These are phyloP conservation scores for Cnidoscolus chayamansa DNA, from an alignment of 441 rosid genomes.

Conservation along the genomic window DNA sequence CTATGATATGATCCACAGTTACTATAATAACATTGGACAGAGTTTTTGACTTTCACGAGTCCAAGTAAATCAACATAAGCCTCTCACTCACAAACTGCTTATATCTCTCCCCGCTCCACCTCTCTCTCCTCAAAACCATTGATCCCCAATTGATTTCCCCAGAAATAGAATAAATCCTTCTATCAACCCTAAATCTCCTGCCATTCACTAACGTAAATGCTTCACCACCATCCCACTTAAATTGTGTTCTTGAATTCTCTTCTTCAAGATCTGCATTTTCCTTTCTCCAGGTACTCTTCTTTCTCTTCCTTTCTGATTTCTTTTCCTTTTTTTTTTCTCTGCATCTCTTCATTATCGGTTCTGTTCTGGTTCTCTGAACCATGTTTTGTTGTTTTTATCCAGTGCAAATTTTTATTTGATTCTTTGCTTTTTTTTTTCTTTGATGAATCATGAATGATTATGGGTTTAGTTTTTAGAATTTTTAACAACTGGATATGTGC, in stretches of 20 bases:
- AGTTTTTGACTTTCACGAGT: too few relatives aligned
- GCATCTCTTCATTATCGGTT: background rate
- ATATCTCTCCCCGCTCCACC: background rate
- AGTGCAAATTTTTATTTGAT: background rate
- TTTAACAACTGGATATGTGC: too few relatives aligned
- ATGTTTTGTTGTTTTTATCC: background rate
- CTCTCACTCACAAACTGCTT: background rate
- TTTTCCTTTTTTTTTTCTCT: background rate
- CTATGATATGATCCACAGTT: too few relatives aligned
- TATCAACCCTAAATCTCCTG: background rate
- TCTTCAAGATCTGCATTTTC: slow-evolving; percentile 16
- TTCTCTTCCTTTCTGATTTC: background rate
- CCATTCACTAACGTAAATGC: background rate
- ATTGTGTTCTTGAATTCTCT: background rate
- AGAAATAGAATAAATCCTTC: too few relatives aligned
- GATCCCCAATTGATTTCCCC: background rate
- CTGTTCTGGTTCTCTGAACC: background rate
- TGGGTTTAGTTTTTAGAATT: background rate
- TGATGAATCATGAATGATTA: too few relatives aligned
- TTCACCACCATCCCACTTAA: background rate
- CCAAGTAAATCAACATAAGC: too few relatives aligned
- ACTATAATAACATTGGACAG: too few relatives aligned
- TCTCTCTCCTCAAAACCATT: background rate
- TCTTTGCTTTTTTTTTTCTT: background rate
- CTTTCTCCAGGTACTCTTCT: slow-evolving; percentile 4